Percentiles rank a stretch among this genome's conserved stretches.
phyloP scores from a whole-genome alignment of 345 rosid species.

The Firmiana major region DNA sequence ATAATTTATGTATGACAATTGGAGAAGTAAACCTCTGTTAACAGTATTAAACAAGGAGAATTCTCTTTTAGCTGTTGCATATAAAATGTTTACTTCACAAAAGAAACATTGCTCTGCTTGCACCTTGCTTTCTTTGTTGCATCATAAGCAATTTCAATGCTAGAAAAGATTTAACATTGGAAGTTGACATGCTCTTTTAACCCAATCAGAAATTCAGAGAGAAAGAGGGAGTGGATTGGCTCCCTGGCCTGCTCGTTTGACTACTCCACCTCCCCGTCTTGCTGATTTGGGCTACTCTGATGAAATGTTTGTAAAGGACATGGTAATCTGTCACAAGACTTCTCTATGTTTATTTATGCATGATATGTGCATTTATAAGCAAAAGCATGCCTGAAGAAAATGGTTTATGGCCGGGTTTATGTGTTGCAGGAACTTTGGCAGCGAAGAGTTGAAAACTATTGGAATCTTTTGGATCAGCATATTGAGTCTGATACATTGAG shows the following conservation, averaged over 20 bases:
- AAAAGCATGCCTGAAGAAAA: constrained; percentile 2
- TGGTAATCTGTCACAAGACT: constrained; percentile 38
- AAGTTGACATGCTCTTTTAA: not conserved
- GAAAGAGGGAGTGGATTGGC: constrained; percentile 84
- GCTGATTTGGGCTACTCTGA: constrained; percentile 81
- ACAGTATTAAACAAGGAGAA: not conserved
- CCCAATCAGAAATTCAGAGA: constrained; percentile 58
- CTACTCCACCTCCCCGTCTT: constrained; percentile 81
- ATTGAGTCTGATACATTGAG: constrained; percentile 60
- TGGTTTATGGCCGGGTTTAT: constrained; percentile 15
- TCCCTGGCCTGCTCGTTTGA: constrained; percentile 98
- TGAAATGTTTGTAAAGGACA: constrained; percentile 80
- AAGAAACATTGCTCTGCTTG: not conserved
- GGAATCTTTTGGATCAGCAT: constrained; percentile 69
- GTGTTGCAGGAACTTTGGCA: constrained; percentile 70
- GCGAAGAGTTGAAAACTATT: constrained; percentile 70
- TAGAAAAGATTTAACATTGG: not conserved
- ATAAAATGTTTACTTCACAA: not conserved
- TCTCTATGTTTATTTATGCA: not conserved
- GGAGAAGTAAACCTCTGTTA: not conserved
- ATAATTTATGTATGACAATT: not conserved
- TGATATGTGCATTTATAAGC: not conserved
- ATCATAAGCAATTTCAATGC: not conserved
- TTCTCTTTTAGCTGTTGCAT: not conserved
- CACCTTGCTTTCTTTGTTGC: not conserved